Base-by-base conservation (phyloP, 164 flowering plant species). In the Sextonia rubra region DNA sequence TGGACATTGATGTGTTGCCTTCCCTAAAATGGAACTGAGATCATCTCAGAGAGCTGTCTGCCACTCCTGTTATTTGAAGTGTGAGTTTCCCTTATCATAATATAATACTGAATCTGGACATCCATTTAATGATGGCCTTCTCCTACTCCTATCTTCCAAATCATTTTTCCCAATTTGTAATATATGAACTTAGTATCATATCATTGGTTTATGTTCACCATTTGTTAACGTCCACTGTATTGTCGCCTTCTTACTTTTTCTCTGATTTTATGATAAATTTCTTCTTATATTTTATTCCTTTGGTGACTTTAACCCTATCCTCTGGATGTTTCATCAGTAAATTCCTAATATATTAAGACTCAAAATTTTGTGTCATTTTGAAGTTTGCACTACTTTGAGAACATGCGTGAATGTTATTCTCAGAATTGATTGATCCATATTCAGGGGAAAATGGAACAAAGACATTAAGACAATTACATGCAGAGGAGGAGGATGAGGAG, bases 401-500 rank as follows among this genome's bases (percentile, higher is more conserved):
- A 37, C 24, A 22, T 56, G 9, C 18, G 11, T 5, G 20, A 14
- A 3, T 5, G 11, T 26, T 48, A 15, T 49, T 64, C 22, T 29
- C 49, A 4, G 11, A 26, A 47, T 69, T 65, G 44, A n/a, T 25
- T 26, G 48, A 18, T 29, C 11, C 75, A 68, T 12, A 5, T 64
- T 52, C 61, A 48, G 85, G 69, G 76, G 92, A 85, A 30, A 78
- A 71, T 82, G 90, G 83, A 68, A 76, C 79, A 70, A 91, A 81
- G 73, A 81, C 87, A 60, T 74, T 89, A 75, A 82, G 90, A 78
- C 86, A 88, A 66, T 76, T 83, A 68, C 89, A 81, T 71, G 88
- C 81, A 7, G 97, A 91, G 77, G 92, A 92, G 72, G 97, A 88
- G 55, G 94, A 95, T 71, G 98, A 95, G 75, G 93, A 95, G 82